Percentiles rank a stretch among this genome's conserved stretches.
Evolutionary conservation across 768 basidiomycete genomes (phyloP).

Genomic region (Suillus americanus): DNA sequence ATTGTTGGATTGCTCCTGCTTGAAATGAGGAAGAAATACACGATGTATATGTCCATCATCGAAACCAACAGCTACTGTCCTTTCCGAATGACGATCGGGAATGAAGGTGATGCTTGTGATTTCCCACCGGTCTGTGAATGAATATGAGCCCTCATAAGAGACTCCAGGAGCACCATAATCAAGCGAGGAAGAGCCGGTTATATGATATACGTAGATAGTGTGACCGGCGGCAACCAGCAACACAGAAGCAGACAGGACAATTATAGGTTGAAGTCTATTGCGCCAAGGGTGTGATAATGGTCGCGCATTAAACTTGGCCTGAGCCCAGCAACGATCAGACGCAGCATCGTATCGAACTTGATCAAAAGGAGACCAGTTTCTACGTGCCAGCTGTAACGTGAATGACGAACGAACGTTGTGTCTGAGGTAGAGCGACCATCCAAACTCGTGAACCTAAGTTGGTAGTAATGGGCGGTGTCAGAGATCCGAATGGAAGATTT

Average conservation of each 20-base stretch:
- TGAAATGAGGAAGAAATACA: slow-evolving; percentile 33
- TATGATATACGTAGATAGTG: slow-evolving; percentile 55
- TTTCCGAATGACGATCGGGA: slow-evolving; percentile 43
- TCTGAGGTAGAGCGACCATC: slow-evolving; percentile 56
- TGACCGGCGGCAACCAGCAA: slow-evolving; percentile 63
- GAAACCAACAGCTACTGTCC: slow-evolving; percentile 54
- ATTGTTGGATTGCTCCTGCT: slow-evolving; percentile 6
- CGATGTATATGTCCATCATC: slow-evolving; percentile 58
- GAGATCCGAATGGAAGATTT: background rate
- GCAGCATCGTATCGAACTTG: slow-evolving; percentile 53
- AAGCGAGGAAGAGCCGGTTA: slow-evolving; percentile 28
- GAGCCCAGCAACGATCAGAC: slow-evolving; percentile 54
- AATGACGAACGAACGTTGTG: slow-evolving; percentile 53
- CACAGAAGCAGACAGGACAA: slow-evolving; percentile 55
- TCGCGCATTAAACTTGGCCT: slow-evolving; percentile 54
- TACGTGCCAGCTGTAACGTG: slow-evolving; percentile 46
- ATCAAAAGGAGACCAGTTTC: slow-evolving; percentile 42
- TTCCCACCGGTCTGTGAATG: slow-evolving; percentile 41
- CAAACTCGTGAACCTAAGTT: slow-evolving; percentile 62
- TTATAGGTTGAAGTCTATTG: slow-evolving; percentile 52
- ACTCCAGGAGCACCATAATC: slow-evolving; percentile 14
- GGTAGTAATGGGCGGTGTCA: slow-evolving; percentile 2
- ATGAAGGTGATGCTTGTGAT: slow-evolving; percentile 57
- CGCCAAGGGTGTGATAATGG: slow-evolving; percentile 63
- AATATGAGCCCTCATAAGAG: slow-evolving; percentile 44